Evolutionary conservation across 1,139 yeast species (phyloP), one percentile per base, ranked within the genome.

Genomic region (Pichia sp.): DNA sequence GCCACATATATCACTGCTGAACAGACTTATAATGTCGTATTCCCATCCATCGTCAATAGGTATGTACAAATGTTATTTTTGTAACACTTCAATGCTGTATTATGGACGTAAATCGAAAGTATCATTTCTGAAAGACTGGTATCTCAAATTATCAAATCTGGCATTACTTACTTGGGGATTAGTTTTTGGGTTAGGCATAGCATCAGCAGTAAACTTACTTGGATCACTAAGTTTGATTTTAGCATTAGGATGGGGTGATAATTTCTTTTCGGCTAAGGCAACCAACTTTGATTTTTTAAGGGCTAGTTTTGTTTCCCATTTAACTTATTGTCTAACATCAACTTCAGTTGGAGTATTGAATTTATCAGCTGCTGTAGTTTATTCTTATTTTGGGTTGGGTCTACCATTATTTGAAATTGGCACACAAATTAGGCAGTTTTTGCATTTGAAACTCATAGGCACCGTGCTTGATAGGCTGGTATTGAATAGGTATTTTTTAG

Each of bases 401-500:
- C 26, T 40, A 26, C 47, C 50, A 24, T 11, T 12, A 3, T 15
- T 16, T 8, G 42, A 37, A 3, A 20, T 37, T 9, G 37, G 20
- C 4, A 29, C 8, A 22, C 13, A 23, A 5, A 15, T 40, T 6
- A 32, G 43, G 15, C 22, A 16, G 4, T 43, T 45, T 30, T 16
- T 48, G 7, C 13, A 25, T 7, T 12, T 22, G 6, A 49, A 42
- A 36, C 23, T 49, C 3, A 7, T 22, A 3, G 11, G 12, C 3
- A 34, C n/a, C 6, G 11, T 47, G 12, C 4, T 35, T 7, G 36
- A 47, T 25, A 30, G 40, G 16, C 24, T 45, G 13, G 42, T 46
- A 16, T 3, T 49, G 3, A 49, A 47, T 27, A 26, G 41, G 11
- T 42, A 44, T 15, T 49, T 30, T 34, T 42, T 36, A 9, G 20